These are phyloP conservation scores for Fusarium algeriense DNA, from an alignment of 2,329 filamentous ascomycete genomes.

Conservation along the genomic window DNA sequence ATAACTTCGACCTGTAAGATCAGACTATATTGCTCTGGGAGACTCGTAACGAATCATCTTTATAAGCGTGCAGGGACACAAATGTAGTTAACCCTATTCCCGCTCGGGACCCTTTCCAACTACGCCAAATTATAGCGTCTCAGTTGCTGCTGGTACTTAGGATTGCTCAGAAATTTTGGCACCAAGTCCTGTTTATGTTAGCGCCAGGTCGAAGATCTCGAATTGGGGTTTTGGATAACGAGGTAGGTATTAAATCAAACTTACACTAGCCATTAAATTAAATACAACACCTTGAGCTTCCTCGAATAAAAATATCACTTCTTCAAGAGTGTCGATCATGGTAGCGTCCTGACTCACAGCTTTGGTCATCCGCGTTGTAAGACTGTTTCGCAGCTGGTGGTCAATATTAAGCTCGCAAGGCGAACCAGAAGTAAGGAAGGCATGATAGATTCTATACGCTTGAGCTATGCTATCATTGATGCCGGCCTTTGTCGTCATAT, in stretches of 20 bases:
- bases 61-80: background rate
- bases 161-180: constrained; percentile 76
- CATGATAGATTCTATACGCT: constrained; percentile 97
- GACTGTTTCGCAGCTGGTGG: constrained; percentile 90
- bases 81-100: background rate
- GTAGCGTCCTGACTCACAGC: constrained; percentile 92
- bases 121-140: constrained; percentile 72
- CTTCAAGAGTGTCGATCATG: constrained; percentile 91
- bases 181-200: constrained; percentile 71
- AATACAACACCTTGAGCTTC: constrained; percentile 96
- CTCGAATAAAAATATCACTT: constrained; percentile 91
- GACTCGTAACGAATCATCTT: background rate
- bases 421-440: constrained; percentile 93
- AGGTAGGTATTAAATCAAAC: constrained; percentile 55
- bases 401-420: constrained; percentile 98
- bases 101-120: constrained; percentile 61
- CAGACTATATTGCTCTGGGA: background rate
- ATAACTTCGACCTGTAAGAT: background rate
- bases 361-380: constrained; percentile 98
- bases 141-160: constrained; percentile 74
- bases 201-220: constrained; percentile 27
- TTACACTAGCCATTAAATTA: constrained; percentile 98
- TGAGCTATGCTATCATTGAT: constrained; percentile 96
- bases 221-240: background rate
- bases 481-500: constrained; percentile 77